Conservation (phyloP, 2,329 filamentous ascomycete species). For the Fusarium brevicatenulatum region DNA sequence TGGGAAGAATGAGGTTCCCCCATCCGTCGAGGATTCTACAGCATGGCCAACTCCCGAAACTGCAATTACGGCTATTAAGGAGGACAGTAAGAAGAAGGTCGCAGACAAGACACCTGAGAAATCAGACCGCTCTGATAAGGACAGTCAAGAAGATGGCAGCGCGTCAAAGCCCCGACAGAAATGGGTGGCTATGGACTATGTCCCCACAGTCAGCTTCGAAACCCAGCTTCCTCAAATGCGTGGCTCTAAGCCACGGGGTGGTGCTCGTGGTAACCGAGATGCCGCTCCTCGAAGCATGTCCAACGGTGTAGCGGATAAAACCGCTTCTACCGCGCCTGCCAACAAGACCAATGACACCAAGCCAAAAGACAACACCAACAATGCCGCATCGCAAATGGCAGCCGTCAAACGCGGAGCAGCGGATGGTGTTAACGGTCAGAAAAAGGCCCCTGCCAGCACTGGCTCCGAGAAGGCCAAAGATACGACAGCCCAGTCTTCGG, state of each 20-base stretch:
- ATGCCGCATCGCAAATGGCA: conserved; percentile 51
- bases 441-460: conserved; percentile 54
- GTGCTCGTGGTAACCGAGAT: conserved; percentile 54
- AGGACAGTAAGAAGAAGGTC: conserved; percentile 75
- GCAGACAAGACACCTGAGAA: conserved; percentile 72
- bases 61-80: conserved; percentile 68
- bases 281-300: conserved; percentile 52
- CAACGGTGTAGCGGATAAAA: conserved; percentile 53
- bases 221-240: conserved; percentile 75
- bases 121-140: conserved; percentile 69
- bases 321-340: conserved; percentile 41
- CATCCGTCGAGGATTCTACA: conserved; percentile 78
- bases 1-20: conserved; percentile 54
- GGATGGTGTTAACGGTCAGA: conserved; percentile 54
- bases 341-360: conserved; percentile 50
- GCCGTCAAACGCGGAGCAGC: conserved; percentile 57
- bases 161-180: conserved; percentile 67
- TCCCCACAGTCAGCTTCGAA: conserved; percentile 85
- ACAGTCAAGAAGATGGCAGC: conserved; percentile 63
- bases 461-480: conserved; percentile 56
- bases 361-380: conserved; percentile 53
- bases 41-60: conserved; percentile 93
- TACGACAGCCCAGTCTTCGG: conserved; percentile 47
- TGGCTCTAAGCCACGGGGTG: conserved; percentile 61
- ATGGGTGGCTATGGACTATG: conserved; percentile 86